These are phyloP conservation scores for Sequoiadendron giganteum DNA, from an alignment of 75 land plant genomes.

Conservation along the genomic window DNA sequence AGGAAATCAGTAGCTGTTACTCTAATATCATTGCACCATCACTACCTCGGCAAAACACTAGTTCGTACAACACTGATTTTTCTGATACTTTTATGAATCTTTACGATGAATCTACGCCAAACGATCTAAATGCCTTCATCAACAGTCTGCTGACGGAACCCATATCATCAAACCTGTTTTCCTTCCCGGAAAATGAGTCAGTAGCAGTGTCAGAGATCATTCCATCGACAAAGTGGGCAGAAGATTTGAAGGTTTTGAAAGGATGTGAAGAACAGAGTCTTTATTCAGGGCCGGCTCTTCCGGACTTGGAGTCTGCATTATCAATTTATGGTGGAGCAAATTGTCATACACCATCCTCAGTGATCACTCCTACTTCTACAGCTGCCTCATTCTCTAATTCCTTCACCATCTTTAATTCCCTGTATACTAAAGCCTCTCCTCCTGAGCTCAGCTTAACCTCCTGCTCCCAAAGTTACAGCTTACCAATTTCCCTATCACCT, in stretches of 20 bases:
- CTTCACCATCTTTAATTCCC: background rate
- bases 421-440: too few relatives aligned
- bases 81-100: background rate
- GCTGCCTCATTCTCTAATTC: too few relatives aligned
- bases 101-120: background rate
- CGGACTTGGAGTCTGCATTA: slow-evolving; percentile 51
- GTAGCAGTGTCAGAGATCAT: too few relatives aligned
- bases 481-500: too few relatives aligned
- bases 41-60: too few relatives aligned
- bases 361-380: too few relatives aligned
- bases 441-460: too few relatives aligned
- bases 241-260: background rate
- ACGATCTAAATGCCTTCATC: background rate
- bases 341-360: background rate
- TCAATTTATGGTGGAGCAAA: slow-evolving; percentile 1
- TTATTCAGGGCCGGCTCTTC: slow-evolving; percentile 47
- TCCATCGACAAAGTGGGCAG: too few relatives aligned
- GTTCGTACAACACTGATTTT: background rate
- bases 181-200: background rate
- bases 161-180: background rate
- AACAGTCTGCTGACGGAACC: background rate
- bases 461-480: too few relatives aligned
- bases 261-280: background rate
- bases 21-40: background rate
- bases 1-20: too few relatives aligned